Evolutionary conservation across 495 filamentous ascomycete species (phyloP).

Genomic region (Penicillium taxi): DNA sequence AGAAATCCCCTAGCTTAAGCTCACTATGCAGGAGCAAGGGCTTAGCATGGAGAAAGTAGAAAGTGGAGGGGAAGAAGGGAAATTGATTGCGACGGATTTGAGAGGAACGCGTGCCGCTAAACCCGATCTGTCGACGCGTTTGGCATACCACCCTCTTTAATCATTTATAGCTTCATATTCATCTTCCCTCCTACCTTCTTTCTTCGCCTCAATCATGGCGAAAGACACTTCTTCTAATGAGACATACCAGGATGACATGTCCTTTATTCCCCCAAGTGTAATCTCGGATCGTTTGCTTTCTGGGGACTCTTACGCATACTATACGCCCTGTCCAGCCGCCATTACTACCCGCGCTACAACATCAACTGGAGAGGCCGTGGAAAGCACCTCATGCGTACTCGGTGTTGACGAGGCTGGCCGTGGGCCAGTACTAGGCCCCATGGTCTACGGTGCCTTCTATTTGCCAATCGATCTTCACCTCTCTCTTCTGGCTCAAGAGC

Average conservation of each 20-base stretch:
- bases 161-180: background rate
- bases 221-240: background rate
- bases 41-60: background rate
- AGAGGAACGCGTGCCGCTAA: slow-evolving; percentile 33
- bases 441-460: slow-evolving; percentile 94
- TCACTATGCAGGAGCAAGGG: background rate
- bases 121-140: slow-evolving; percentile 39
- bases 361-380: slow-evolving; percentile 2
- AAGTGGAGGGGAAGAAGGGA: slow-evolving; percentile 15
- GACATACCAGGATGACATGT: slow-evolving; percentile 6
- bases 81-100: slow-evolving; percentile 29
- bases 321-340: slow-evolving; percentile 57
- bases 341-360: slow-evolving; percentile 34
- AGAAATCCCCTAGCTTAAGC: background rate
- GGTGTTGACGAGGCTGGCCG: slow-evolving; percentile 95
- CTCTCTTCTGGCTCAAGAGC: slow-evolving; percentile 61
- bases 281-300: slow-evolving; percentile 49
- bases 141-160: slow-evolving; percentile 6
- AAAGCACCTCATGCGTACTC: slow-evolving; percentile 53
- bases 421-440: slow-evolving; percentile 90
- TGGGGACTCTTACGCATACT: slow-evolving; percentile 78
- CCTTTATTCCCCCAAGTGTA: slow-evolving; percentile 78
- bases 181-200: background rate
- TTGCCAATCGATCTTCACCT: slow-evolving; percentile 60
- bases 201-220: slow-evolving; percentile 1